Evolutionary conservation across 306 rosid species (phyloP).

Genomic region (Trifolium dubium): DNA sequence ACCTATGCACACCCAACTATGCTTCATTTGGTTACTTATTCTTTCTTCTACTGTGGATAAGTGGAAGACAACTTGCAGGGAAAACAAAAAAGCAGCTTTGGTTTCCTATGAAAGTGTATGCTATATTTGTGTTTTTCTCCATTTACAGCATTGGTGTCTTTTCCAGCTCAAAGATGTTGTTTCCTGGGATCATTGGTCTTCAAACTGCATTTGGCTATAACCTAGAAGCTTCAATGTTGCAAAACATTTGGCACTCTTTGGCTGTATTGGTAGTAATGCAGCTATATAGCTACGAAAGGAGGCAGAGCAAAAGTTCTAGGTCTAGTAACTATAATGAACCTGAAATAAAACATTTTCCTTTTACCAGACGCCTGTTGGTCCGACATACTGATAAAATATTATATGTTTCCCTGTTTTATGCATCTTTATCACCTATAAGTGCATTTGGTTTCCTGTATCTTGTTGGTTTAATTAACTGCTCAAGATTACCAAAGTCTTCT

Average conservation of each 20-base stretch:
- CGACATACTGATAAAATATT: constrained; percentile 84
- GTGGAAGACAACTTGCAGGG: constrained; percentile 80
- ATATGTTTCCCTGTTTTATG: constrained; percentile 75
- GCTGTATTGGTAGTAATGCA: constrained; percentile 94
- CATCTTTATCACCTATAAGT: constrained; percentile 82
- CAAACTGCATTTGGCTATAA: constrained; percentile 73
- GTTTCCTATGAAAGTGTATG: constrained; percentile 89
- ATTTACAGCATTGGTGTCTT: constrained; percentile 76
- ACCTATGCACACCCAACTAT: constrained; percentile 77
- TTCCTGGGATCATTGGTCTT: constrained; percentile 65
- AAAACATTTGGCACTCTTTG: constrained; percentile 77
- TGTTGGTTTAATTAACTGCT: constrained; percentile 68
- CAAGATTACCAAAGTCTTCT: constrained; percentile 81
- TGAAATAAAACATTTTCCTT: constrained; percentile 55
- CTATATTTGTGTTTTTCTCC: constrained; percentile 68
- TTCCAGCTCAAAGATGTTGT: constrained; percentile 59
- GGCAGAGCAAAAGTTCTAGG: constrained; percentile 64
- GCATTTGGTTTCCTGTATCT: constrained; percentile 82
- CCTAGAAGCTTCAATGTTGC: constrained; percentile 62
- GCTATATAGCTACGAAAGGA: constrained; percentile 88
- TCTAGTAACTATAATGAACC: constrained; percentile 48
- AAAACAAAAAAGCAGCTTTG: constrained; percentile 74
- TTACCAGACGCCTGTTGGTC: constrained; percentile 65
- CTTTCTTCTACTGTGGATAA: constrained; percentile 89
- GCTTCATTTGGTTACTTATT: constrained; percentile 81